Evolutionary conservation across 495 filamentous ascomycete species (phyloP).

Genomic region (Hyphodiscus hymeniophilus): DNA sequence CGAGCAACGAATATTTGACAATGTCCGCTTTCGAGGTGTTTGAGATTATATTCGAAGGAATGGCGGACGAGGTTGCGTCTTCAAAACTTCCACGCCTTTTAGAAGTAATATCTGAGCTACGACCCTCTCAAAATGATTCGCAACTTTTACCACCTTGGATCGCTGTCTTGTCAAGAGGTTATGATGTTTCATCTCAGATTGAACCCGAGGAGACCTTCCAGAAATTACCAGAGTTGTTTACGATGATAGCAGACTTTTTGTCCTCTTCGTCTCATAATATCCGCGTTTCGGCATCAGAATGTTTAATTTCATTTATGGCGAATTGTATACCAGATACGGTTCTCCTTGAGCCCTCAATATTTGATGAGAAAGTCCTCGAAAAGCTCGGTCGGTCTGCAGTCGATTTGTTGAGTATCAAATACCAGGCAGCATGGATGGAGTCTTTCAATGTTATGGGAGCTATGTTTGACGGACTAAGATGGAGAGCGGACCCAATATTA

Average conservation of each 20-base stretch:
- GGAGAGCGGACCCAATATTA: conserved; percentile 72
- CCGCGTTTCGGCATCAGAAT: conserved; percentile 86
- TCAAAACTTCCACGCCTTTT: conserved; percentile 82
- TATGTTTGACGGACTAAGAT: conserved; percentile 78
- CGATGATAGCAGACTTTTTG: conserved; percentile 67
- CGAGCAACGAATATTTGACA: conserved; percentile 87
- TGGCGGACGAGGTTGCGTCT: conserved; percentile 68
- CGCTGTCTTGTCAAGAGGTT: conserved; percentile 85
- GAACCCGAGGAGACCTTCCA: conserved; percentile 79
- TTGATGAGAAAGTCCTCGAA: conserved; percentile 77
- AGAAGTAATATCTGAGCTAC: conserved; percentile 77
- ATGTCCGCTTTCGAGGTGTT: conserved; percentile 96
- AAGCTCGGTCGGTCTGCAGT: conserved; percentile 59
- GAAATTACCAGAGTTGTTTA: conserved; percentile 75
- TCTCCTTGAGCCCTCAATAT: conserved; percentile 77
- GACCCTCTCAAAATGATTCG: conserved; percentile 82
- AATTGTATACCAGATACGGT: conserved; percentile 77
- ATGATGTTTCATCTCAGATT: conserved; percentile 86
- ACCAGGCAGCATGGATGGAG: conserved; percentile 90
- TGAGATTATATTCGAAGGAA: conserved; percentile 86
- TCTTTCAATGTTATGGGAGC: conserved; percentile 85
- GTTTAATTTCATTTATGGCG: conserved; percentile 81
- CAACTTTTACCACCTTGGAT: conserved; percentile 94
- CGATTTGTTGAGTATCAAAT: conserved; percentile 76
- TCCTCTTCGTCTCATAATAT: conserved; percentile 85